phyloP scores from a whole-genome alignment of 352 stramenopile species.

The Thalassiosira exigua region DNA sequence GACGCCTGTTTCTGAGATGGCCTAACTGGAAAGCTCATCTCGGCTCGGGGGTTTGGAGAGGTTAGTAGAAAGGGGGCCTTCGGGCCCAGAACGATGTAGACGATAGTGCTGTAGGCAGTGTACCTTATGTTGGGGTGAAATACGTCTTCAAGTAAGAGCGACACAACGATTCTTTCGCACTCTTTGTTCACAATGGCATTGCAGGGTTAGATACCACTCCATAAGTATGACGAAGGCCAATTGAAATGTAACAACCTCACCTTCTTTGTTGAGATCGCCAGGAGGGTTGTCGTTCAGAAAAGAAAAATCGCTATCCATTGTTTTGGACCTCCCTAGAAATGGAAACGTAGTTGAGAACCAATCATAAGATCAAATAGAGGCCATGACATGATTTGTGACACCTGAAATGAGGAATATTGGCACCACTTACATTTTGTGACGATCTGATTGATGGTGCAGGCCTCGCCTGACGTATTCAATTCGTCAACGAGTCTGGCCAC shows the following conservation, averaged over 20 bases:
- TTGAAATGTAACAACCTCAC: no score
- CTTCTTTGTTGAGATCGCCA: slow-evolving; percentile 65
- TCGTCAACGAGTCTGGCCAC: slow-evolving; percentile 60
- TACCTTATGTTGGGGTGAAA: slow-evolving; percentile 62
- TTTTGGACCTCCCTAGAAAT: slow-evolving; percentile 52
- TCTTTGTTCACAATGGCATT: slow-evolving; percentile 47
- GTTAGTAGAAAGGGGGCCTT: slow-evolving; percentile 30
- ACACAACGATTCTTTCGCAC: slow-evolving; percentile 79
- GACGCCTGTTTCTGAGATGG: slow-evolving; percentile 14
- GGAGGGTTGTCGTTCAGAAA: slow-evolving; percentile 77
- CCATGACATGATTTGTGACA: slow-evolving; percentile 12
- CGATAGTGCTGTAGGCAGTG: slow-evolving; percentile 61
- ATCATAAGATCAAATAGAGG: slow-evolving; percentile 35
- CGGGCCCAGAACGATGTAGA: slow-evolving; percentile 43
- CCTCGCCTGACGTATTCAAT: slow-evolving; percentile 40
- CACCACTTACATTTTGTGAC: slow-evolving; percentile 63
- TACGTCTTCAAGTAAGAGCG: slow-evolving; percentile 71
- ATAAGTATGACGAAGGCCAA: no score
- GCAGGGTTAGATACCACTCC: neutral
- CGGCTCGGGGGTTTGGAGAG: slow-evolving; percentile 42
- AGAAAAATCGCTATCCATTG: slow-evolving; percentile 25
- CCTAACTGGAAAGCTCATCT: slow-evolving; percentile 48
- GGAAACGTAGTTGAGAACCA: neutral
- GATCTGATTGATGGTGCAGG: slow-evolving; percentile 65
- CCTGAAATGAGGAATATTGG: no score